A percentile compares a stretch with the other conserved stretches of the same genome.
These are phyloP conservation scores for Thielaviopsis punctulata DNA, from an alignment of 2,329 filamentous ascomycete genomes.

Conservation along the genomic window DNA sequence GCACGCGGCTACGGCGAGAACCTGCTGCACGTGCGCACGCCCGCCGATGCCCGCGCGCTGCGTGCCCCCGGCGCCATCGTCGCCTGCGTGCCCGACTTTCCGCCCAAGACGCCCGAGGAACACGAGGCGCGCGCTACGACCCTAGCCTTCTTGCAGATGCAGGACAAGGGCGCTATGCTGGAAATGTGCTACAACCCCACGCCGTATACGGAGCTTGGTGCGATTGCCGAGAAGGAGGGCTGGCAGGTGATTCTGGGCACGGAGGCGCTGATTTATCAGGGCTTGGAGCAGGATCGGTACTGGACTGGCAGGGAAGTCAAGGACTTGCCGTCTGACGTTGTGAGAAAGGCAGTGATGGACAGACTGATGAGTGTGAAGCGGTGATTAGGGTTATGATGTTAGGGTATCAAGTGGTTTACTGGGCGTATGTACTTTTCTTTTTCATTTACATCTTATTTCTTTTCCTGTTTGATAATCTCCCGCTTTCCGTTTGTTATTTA, in stretches of 20 bases:
- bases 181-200: slow-evolving; percentile 75
- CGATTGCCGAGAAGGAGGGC: slow-evolving; percentile 39
- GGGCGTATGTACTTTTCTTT: neutral
- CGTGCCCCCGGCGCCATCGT: slow-evolving; percentile 50
- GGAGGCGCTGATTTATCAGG: slow-evolving; percentile 63
- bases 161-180: slow-evolving; percentile 48
- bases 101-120: slow-evolving; percentile 49
- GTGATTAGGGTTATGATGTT: neutral
- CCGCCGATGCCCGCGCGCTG: slow-evolving; percentile 40
- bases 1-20: slow-evolving; percentile 40
- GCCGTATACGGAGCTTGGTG: slow-evolving; percentile 49
- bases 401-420: neutral
- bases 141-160: slow-evolving; percentile 28
- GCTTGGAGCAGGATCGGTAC: slow-evolving; percentile 46
- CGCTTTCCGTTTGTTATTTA: too few relatives aligned
- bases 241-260: slow-evolving; percentile 64
- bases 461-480: neutral
- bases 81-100: slow-evolving; percentile 58
- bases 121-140: slow-evolving; percentile 38
- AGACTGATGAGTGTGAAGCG: slow-evolving; percentile 6
- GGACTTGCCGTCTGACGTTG: slow-evolving; percentile 41
- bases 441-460: neutral
- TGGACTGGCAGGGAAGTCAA: slow-evolving; percentile 48
- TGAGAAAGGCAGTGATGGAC: slow-evolving; percentile 29
- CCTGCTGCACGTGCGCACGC: slow-evolving; percentile 43